Evolutionary conservation across 2,329 filamentous ascomycete genomes (phyloP).

Genomic region (Nemania abortiva): DNA sequence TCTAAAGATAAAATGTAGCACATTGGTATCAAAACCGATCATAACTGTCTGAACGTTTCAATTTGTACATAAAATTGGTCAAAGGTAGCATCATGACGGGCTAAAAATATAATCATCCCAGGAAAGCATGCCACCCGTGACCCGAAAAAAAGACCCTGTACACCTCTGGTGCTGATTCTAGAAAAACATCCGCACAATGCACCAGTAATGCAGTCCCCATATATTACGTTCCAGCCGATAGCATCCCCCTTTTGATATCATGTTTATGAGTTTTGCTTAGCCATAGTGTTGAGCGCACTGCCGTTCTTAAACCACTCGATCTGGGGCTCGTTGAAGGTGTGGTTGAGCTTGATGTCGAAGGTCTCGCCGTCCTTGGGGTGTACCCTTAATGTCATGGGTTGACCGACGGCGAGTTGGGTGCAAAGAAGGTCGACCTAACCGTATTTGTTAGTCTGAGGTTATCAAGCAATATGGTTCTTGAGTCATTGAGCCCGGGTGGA

Average conservation of each 20-base stretch:
- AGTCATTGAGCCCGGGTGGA: neutral
- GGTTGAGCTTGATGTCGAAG: conserved; percentile 86
- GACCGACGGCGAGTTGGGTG: conserved; percentile 90
- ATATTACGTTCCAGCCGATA: conserved; percentile 40
- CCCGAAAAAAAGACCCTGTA: conserved; percentile 48
- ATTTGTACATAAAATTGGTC: conserved; percentile 54
- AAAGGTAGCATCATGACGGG: conserved; percentile 46
- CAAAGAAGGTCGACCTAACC: conserved; percentile 79
- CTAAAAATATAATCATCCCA: conserved; percentile 48
- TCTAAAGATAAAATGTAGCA: neutral
- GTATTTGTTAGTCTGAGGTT: conserved; percentile 43
- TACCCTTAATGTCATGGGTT: conserved; percentile 91
- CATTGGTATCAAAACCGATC: neutral
- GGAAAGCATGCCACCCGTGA: conserved; percentile 49
- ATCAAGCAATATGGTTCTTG: neutral
- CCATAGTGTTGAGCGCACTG: conserved; percentile 98
- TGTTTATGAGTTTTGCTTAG: conserved; percentile 68
- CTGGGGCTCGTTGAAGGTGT: conserved; percentile 98
- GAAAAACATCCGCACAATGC: conserved; percentile 52
- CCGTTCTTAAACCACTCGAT: conserved; percentile 99
- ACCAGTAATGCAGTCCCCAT: conserved; percentile 43
- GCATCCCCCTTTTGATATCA: conserved; percentile 34
- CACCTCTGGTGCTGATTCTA: conserved; percentile 50
- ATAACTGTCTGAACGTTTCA: conserved; percentile 47
- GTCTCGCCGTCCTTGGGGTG: conserved; percentile 87